A percentile compares a stretch with the other conserved stretches of the same genome.
Conservation (phyloP, 805 yeast genomes). For the Jamesozyma gamospora region DNA sequence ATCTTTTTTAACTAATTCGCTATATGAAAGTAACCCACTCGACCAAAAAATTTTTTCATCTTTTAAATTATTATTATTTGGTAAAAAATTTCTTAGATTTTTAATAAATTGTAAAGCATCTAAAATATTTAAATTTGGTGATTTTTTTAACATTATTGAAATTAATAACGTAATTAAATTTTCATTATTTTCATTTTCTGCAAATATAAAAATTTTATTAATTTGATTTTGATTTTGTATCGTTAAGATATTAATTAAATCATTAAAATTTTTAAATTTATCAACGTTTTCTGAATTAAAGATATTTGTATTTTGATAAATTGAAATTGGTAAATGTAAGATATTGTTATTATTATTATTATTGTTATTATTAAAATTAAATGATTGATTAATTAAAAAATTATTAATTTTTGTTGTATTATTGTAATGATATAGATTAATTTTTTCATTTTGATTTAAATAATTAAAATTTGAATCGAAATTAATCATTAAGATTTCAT, state of each 20-base stretch:
- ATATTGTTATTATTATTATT: neutral
- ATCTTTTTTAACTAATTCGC: constrained; percentile 15
- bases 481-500: constrained; percentile 28
- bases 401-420: constrained; percentile 5
- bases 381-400: neutral
- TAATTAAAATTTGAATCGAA: constrained; percentile 23
- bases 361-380: neutral
- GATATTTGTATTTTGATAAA: constrained; percentile 7
- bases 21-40: constrained; percentile 16
- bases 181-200: constrained; percentile 22
- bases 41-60: constrained; percentile 20
- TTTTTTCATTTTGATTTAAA: neutral
- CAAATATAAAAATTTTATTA: constrained; percentile 17
- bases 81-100: constrained; percentile 13
- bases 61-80: constrained; percentile 2
- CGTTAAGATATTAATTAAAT: constrained; percentile 20
- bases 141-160: constrained; percentile 19
- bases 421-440: constrained; percentile 4
- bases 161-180: constrained; percentile 18
- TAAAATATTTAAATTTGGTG: constrained; percentile 13
- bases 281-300: constrained; percentile 12
- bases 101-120: constrained; percentile 26
- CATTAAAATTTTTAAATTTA: constrained; percentile 21
- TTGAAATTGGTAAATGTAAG: constrained; percentile 2
- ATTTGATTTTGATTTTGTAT: constrained; percentile 3